A percentile compares a stretch with the other conserved stretches of the same genome.
phyloP scores from a whole-genome alignment of 139 green algal genomes.

The Chlamydomonas sp. region DNA sequence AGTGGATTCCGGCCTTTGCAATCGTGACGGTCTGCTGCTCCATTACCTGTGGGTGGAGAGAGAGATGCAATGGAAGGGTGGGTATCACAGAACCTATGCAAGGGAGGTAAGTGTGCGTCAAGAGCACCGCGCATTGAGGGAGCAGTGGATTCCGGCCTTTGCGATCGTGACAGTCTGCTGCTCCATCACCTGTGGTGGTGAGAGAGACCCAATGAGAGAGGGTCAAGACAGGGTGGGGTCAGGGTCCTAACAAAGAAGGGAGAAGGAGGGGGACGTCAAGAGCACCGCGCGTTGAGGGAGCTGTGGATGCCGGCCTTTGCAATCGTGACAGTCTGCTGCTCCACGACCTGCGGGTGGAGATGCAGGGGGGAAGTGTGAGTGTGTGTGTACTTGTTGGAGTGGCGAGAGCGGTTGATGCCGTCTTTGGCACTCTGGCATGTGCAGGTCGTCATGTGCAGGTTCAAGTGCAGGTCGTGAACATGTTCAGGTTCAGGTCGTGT shows the following conservation, averaged over 20 bases:
- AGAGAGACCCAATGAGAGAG: not conserved
- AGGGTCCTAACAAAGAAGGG: no score
- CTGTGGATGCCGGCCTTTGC: constrained; percentile 96
- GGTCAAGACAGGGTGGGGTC: not conserved
- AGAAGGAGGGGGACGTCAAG: no score
- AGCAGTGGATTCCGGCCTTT: constrained; percentile 95
- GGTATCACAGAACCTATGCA: not conserved
- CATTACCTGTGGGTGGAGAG: constrained; percentile 68
- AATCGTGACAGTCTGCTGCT: constrained; percentile 97
- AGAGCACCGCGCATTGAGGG: constrained; percentile 92
- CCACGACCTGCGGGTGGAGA: no score
- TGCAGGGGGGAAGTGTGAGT: no score
- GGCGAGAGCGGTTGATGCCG: no score
- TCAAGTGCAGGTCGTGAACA: no score
- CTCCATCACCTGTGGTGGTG: constrained; percentile 78
- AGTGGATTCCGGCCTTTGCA: constrained; percentile 96
- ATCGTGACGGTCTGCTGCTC: constrained; percentile 98
- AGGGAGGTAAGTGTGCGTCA: not conserved
- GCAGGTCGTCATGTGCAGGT: no score
- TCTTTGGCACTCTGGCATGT: no score
- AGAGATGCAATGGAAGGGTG: not conserved
- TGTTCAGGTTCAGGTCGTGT: not conserved
- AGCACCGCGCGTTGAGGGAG: constrained; percentile 94
- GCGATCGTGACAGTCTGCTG: constrained; percentile 98
- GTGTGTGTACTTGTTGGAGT: no score